These are phyloP conservation scores for Croton setiger DNA, from an alignment of 441 rosid species.

Conservation along the genomic window DNA sequence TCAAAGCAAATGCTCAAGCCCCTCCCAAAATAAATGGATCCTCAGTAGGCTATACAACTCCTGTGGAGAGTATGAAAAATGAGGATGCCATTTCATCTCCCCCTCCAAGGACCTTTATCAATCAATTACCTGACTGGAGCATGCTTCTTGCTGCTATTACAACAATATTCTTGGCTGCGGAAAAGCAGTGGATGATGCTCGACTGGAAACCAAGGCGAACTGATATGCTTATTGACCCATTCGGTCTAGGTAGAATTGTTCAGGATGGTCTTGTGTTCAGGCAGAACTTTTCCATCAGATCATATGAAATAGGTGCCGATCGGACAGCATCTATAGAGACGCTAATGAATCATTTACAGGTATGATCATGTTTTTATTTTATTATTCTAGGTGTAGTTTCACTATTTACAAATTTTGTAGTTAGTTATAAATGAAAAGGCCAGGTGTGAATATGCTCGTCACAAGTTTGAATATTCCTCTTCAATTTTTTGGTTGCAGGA, in stretches of 20 bases:
- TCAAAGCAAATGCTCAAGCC: conserved; percentile 86
- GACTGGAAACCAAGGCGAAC: conserved; percentile 92
- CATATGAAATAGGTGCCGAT: conserved; percentile 98
- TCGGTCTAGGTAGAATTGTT: conserved; percentile 81
- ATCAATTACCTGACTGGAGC: conserved; percentile 98
- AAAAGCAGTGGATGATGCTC: conserved; percentile 99
- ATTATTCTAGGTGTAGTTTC: conserved; percentile 1
- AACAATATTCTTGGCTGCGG: conserved; percentile 93
- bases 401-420: neutral
- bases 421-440: neutral
- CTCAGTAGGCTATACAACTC: conserved; percentile 38
- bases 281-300: conserved; percentile 91
- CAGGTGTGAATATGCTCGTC: neutral
- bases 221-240: conserved; percentile 81
- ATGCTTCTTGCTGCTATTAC: conserved; percentile 99
- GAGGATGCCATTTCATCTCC: conserved; percentile 47
- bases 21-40: conserved; percentile 85
- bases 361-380: conserved; percentile 17
- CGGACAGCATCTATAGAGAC: conserved; percentile 98
- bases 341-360: conserved; percentile 97
- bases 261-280: conserved; percentile 81
- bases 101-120: conserved; percentile 85
- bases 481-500: conserved; percentile 48
- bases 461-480: conserved; percentile 3
- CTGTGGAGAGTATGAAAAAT: conserved; percentile 43